A percentile compares a stretch with the other conserved stretches of the same genome.
Evolutionary conservation across 2,329 filamentous ascomycete genomes (phyloP).

Genomic region (Pezicula rhizophila): DNA sequence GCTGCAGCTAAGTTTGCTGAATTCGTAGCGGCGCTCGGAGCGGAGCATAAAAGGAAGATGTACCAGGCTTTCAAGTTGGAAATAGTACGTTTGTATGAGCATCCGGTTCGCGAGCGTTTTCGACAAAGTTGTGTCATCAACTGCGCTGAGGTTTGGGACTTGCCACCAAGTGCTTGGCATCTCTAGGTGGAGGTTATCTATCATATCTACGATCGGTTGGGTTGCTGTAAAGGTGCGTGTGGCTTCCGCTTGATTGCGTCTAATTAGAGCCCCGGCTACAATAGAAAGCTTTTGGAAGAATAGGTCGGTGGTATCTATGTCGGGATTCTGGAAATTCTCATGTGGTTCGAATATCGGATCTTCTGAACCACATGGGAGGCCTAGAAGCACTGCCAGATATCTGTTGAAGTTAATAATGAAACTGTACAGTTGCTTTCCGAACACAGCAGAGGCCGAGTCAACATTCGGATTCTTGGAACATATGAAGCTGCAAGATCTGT

Average conservation of each 20-base stretch:
- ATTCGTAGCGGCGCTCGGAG: conserved; percentile 25
- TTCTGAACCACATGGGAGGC: not conserved
- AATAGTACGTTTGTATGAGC: conserved; percentile 25
- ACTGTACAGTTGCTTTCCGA: too few relatives aligned
- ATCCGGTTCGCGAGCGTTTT: conserved; percentile 15
- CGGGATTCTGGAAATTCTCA: too few relatives aligned
- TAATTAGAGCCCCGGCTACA: not conserved
- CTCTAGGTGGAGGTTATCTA: not conserved
- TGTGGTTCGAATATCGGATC: too few relatives aligned
- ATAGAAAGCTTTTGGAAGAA: too few relatives aligned
- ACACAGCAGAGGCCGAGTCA: too few relatives aligned
- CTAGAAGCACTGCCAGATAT: not conserved
- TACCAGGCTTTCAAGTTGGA: conserved; percentile 20
- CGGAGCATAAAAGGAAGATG: conserved; percentile 28
- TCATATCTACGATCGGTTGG: not conserved
- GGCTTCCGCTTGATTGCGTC: not conserved
- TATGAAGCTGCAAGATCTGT: conserved; percentile 34
- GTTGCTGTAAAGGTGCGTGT: not conserved
- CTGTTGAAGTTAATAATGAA: too few relatives aligned
- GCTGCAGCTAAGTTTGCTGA: conserved; percentile 25
- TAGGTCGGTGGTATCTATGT: too few relatives aligned
- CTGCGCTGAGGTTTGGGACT: not conserved
- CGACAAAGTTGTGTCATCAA: not conserved
- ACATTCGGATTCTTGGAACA: too few relatives aligned
- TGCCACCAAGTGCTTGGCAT: not conserved